Evolutionary conservation across 768 basidiomycete genomes (phyloP).

Genomic region (Megacollybia marginata): DNA sequence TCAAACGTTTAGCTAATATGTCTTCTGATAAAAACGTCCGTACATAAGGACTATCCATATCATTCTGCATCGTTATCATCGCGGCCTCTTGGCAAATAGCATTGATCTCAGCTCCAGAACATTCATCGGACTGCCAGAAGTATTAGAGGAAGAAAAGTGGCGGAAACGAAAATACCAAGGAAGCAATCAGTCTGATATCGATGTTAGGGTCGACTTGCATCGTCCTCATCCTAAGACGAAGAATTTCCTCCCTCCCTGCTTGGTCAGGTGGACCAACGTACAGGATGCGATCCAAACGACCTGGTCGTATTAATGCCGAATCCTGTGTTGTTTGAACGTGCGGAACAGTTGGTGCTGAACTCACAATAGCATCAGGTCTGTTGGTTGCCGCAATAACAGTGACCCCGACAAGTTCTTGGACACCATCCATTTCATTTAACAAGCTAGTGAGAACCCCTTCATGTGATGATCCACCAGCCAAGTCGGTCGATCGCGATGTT

Average conservation of each 20-base stretch:
- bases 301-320: constrained; percentile 90
- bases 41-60: constrained; percentile 74
- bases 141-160: constrained; percentile 1
- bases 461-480: constrained; percentile 50
- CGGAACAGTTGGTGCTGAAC: constrained; percentile 15
- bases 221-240: constrained; percentile 63
- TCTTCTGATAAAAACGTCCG: constrained; percentile 18
- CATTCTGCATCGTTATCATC: constrained; percentile 79
- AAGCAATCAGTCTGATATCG: constrained; percentile 60
- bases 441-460: constrained; percentile 91
- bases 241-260: constrained; percentile 74
- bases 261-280: constrained; percentile 92
- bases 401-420: constrained; percentile 92
- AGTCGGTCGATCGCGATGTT: constrained; percentile 61
- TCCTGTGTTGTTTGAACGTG: constrained; percentile 47
- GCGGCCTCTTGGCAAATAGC: constrained; percentile 96
- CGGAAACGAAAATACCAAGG: constrained; percentile 42
- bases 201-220: constrained; percentile 79
- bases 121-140: constrained; percentile 72
- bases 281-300: constrained; percentile 87
- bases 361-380: constrained; percentile 82
- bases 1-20: neutral
- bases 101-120: constrained; percentile 91
- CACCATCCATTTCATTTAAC: constrained; percentile 97
- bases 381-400: constrained; percentile 96